Evolutionary conservation across 441 rosid species (phyloP).

Genomic region (Adansonia gregorii): DNA sequence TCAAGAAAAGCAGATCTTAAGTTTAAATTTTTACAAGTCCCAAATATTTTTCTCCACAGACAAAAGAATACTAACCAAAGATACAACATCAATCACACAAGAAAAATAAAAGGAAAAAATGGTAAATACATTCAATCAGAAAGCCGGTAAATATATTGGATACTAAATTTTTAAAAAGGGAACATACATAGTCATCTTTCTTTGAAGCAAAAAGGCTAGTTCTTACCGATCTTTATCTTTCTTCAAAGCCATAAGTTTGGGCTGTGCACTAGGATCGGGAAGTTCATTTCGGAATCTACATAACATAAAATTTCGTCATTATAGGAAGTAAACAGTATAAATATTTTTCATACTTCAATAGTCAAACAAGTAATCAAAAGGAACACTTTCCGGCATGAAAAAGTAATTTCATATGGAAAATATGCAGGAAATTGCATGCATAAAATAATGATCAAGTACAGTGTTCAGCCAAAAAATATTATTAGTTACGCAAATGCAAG

Average conservation of each 20-base stretch:
- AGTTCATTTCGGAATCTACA: conserved; percentile 95
- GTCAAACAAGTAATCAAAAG: not conserved
- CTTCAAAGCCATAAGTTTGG: conserved; percentile 81
- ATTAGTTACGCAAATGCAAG: not conserved
- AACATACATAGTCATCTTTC: not conserved
- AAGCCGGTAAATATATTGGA: not conserved
- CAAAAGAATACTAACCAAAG: not conserved
- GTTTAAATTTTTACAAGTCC: not conserved
- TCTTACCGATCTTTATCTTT: conserved; percentile 87
- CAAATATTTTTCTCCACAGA: not conserved
- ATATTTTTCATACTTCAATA: not conserved
- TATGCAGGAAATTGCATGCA: not conserved
- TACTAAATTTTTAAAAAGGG: not conserved
- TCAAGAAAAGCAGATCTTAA: conserved; percentile 2
- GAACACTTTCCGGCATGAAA: not conserved
- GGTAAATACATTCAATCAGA: not conserved
- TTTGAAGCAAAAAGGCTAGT: conserved; percentile 14
- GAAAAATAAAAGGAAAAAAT: not conserved
- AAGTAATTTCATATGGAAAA: not conserved
- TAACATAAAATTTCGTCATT: conserved; percentile 28
- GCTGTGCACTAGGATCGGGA: conserved; percentile 93
- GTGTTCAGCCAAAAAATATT: not conserved
- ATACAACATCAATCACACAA: not conserved
- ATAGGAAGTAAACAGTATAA: conserved; percentile 5
- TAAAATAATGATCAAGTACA: not conserved